Conservation (phyloP, 345 rosid species). For the Sisymbrium altissimum region DNA sequence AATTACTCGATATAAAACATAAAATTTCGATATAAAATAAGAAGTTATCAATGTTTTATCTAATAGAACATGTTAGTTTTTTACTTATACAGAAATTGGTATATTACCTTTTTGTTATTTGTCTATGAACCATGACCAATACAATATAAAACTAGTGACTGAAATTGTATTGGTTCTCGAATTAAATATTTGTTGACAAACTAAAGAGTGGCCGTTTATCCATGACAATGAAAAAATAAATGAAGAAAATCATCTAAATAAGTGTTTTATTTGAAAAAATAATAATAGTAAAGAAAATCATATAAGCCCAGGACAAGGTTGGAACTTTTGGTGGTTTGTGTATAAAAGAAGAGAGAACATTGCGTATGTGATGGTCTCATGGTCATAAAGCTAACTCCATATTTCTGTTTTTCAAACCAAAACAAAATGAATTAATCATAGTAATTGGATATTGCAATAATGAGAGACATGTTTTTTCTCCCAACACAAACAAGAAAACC, state of each 20-base stretch:
- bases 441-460: conserved; percentile 6
- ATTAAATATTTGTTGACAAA: background rate
- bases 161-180: too few relatives aligned
- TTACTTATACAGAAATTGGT: too few relatives aligned
- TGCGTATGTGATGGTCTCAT: conserved; percentile 1
- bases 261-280: too few relatives aligned
- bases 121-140: too few relatives aligned
- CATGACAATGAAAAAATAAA: too few relatives aligned
- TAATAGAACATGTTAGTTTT: too few relatives aligned
- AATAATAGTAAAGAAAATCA: background rate
- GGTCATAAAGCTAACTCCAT: background rate
- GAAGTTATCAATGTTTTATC: too few relatives aligned
- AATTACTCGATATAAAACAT: too few relatives aligned
- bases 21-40: too few relatives aligned
- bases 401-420: background rate
- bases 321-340: conserved; percentile 11
- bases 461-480: conserved; percentile 22
- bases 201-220: too few relatives aligned
- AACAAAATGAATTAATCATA: background rate
- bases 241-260: background rate
- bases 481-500: conserved; percentile 13
- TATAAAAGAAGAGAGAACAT: conserved; percentile 11
- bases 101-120: too few relatives aligned
- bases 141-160: too few relatives aligned
- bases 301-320: background rate